Evolutionary conservation across 148 eudicot species (phyloP).

Genomic region (Oxyria digyna): DNA sequence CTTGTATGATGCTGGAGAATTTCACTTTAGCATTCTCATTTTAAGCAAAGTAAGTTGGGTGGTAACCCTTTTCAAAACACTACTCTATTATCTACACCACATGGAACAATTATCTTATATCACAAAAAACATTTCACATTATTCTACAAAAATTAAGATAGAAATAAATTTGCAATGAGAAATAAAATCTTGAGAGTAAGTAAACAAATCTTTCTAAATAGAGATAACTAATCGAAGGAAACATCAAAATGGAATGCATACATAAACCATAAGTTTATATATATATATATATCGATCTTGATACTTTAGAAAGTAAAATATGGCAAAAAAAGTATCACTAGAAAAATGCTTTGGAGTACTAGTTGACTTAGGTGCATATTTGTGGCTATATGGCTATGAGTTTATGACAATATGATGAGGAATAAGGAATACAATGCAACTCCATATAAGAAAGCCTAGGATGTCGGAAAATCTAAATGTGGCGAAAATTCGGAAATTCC

Average conservation of each 20-base stretch:
- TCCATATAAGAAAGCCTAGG: background rate
- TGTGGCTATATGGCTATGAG: background rate
- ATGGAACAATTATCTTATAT: background rate
- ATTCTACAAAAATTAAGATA: background rate
- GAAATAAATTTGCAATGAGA: background rate
- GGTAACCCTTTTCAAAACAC: slow-evolving; percentile 11
- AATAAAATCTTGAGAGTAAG: no score
- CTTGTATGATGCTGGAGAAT: background rate
- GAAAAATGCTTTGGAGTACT: no score
- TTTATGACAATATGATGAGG: background rate
- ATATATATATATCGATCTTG: background rate
- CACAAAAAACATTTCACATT: background rate
- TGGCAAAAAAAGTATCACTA: background rate
- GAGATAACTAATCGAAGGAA: no score
- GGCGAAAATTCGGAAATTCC: no score
- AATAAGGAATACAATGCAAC: background rate
- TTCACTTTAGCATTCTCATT: slow-evolving; percentile 7
- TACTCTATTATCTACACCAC: slow-evolving; percentile 20
- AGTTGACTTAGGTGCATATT: background rate
- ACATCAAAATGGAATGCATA: background rate
- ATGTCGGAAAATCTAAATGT: no score
- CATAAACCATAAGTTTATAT: background rate
- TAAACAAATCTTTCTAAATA: no score
- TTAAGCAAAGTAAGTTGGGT: slow-evolving; percentile 6
- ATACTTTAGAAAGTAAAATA: background rate